Conservation (phyloP, 345 rosid species). For the Camelina hispida region DNA sequence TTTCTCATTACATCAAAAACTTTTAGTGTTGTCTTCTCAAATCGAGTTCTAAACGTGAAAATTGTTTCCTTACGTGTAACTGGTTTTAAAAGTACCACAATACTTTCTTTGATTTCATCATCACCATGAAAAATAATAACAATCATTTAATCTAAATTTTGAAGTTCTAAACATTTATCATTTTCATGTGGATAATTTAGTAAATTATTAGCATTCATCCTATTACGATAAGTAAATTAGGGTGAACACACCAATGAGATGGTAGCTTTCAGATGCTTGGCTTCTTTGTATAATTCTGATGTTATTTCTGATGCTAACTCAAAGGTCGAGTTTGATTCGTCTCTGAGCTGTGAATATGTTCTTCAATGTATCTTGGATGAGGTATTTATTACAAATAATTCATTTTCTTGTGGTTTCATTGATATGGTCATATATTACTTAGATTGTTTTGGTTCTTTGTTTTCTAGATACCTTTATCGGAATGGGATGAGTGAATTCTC, state of each 20-base stretch:
- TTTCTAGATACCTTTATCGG: conserved; percentile 36
- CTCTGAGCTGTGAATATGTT: conserved; percentile 39
- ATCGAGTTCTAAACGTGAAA: no score
- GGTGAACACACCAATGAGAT: conserved; percentile 41
- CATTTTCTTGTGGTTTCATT: neutral
- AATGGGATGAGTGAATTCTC: neutral
- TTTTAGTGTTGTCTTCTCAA: no score
- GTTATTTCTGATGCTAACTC: conserved; percentile 20
- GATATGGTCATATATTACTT: neutral
- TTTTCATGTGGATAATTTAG: no score
- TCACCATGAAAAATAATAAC: no score
- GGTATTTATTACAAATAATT: conserved; percentile 28
- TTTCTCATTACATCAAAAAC: no score
- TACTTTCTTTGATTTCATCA: no score
- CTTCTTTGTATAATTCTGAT: conserved; percentile 30
- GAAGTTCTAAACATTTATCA: no score
- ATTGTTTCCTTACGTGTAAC: no score
- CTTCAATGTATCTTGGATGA: conserved; percentile 44
- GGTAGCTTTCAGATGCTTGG: conserved; percentile 47
- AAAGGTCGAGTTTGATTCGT: conserved; percentile 38
- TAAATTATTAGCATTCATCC: no score
- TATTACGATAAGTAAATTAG: no score
- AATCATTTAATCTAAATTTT: no score
- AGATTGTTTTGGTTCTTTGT: neutral
- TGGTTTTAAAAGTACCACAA: no score